Percentiles rank a stretch among this genome's conserved stretches.
Conservation (phyloP, 2,329 filamentous ascomycete genomes). For the Sarocladiaceae sp. region DNA sequence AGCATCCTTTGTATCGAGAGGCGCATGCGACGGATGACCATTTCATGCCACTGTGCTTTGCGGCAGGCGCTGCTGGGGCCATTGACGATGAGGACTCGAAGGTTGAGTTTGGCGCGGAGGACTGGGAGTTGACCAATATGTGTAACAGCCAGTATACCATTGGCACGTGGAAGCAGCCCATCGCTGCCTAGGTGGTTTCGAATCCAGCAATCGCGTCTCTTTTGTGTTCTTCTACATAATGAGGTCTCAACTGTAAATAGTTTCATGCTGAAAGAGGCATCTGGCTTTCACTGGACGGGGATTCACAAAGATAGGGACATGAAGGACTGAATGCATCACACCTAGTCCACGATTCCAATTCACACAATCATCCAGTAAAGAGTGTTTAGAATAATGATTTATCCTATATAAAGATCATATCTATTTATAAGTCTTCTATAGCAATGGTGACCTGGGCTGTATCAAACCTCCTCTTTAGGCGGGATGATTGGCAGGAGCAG, state of each 20-base stretch:
- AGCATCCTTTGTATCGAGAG: conserved; percentile 61
- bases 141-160: conserved; percentile 57
- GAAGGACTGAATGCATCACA: too few species aligned
- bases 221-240: too few species aligned
- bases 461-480: conserved; percentile 17
- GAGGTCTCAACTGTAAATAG: too few species aligned
- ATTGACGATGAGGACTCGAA: conserved; percentile 37
- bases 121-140: conserved; percentile 65
- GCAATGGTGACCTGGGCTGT: too few species aligned
- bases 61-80: conserved; percentile 52
- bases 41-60: conserved; percentile 62
- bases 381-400: too few species aligned
- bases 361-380: too few species aligned
- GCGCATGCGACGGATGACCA: conserved; percentile 69
- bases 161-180: not conserved
- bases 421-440: too few species aligned
- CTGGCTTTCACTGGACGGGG: too few species aligned
- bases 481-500: conserved; percentile 50
- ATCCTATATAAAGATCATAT: too few species aligned
- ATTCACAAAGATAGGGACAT: too few species aligned
- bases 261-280: too few species aligned
- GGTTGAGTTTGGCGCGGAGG: conserved; percentile 50
- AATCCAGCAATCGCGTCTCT: not conserved
- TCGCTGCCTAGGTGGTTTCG: not conserved
- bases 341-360: too few species aligned